Conservation (phyloP, 2,329 filamentous ascomycete genomes). For the Epichloe sibirici region DNA sequence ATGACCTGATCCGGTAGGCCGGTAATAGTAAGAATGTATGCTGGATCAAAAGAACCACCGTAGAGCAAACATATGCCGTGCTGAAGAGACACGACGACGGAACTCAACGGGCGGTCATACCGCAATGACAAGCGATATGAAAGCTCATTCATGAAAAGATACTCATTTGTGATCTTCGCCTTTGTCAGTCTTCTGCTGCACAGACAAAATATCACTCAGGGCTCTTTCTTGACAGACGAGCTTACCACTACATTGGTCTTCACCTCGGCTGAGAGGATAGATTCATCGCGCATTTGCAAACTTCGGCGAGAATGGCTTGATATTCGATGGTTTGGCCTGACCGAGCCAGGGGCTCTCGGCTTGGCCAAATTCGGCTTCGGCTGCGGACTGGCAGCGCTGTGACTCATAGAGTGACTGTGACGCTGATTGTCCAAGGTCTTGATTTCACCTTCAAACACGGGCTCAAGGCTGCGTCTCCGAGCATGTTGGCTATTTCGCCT, state of each 20-base stretch:
- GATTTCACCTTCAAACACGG: constrained; percentile 3
- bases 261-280: constrained; percentile 10
- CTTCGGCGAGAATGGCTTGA: background rate
- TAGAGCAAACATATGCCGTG: constrained; percentile 66
- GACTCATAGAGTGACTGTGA: background rate
- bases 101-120: constrained; percentile 62
- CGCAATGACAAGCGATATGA: constrained; percentile 61
- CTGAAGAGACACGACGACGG: constrained; percentile 63
- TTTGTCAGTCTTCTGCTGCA: background rate
- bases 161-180: constrained; percentile 58
- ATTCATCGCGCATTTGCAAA: background rate
- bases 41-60: constrained; percentile 62
- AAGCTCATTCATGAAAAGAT: constrained; percentile 60
- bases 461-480: constrained; percentile 3
- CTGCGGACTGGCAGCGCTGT: background rate
- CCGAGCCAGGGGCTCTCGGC: constrained; percentile 1
- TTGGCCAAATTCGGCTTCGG: constrained; percentile 4
- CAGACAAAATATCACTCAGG: background rate
- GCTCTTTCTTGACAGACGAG: background rate
- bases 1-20: constrained; percentile 58
- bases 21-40: constrained; percentile 65
- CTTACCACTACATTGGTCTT: constrained; percentile 21
- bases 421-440: background rate
- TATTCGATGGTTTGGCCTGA: background rate
- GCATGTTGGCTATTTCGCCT: constrained; percentile 1